Evolutionary conservation across 106 monocot genomes (phyloP), one percentile per base, ranked within the genome.

Genomic region (Dendrobium huoshanense): DNA sequence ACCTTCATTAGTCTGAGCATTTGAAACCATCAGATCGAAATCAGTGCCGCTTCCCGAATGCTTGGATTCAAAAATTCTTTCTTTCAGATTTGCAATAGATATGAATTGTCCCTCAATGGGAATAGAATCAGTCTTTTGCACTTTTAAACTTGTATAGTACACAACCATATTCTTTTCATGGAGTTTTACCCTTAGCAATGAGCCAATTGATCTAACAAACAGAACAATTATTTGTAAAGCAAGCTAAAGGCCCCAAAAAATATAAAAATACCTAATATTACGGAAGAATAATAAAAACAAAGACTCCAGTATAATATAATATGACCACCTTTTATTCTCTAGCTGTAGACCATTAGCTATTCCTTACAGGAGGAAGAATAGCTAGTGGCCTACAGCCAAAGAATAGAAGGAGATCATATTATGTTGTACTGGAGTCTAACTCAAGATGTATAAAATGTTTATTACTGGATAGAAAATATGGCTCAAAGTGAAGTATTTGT

Each of bases 111-210:
- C 98, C 85, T 94, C 98, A 73, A 98, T 95, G 41, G 91, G 87
- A 68, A 98, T 87, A 67, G 91, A 91, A 79, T 98, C 92, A 98
- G 85, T 92, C 89, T 82, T 86, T 94, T 58, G 98, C 98, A 88
- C 98, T 98, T 83, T 98, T 98, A 87, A 98, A 98, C 88, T 91
- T 98, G 83, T n/a, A n/a, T 88, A 98, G 78, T 98, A 98, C 79
- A 98, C 92, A 82, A 92, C 90, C 98, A 98, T 97, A 47, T 17
- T 89, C 87, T 74, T 85, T 41, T 80, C 80, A 78, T 27, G 25
- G 45, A 41, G 10, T 48, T 48, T 25, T 49, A 15, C 49, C 41
- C 76, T 76, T 76, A 51, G 1, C 45, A 51, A 49, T 51, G 48
- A 76, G 45, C 51, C 49, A 76, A 48, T 24, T 25, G 49, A 51